Base-by-base conservation (phyloP, 2,329 filamentous ascomycete genomes). In the Septoria linicola region DNA sequence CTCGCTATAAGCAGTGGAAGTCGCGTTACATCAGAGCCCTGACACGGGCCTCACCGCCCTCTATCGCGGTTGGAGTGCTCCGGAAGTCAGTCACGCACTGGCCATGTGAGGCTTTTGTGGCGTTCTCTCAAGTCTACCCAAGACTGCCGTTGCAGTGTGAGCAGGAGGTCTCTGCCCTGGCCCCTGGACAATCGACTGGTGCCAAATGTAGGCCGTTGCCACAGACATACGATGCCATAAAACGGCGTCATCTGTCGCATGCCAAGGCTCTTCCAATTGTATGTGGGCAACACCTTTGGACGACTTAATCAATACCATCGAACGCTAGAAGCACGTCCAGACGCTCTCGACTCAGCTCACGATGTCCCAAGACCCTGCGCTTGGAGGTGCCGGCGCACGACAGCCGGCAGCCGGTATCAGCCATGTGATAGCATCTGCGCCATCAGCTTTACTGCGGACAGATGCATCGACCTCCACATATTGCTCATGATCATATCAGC, bases 71-170 rank as follows among this genome's bases (percentile, higher is more conserved):
- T 37, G 17, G 35, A 19, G 30, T 36, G 35, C 32, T 42, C 14
- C 37, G 41, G 49, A 40, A 14, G 8, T 19, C 20, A 19, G 25
- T 11, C 16, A 19, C 31, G 31, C 19, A 20, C 20, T 37, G 50
- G 42, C 50, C 50, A 43, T 53, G 50, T 43, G 43, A 48, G 50
- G 39, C 31, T 53, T 52, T 53, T 36, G 50, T 53, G 50, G 43
- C 50, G 50, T 53, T 31, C 20, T 19, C 16, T 41, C 31, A 27
- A 19, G 25, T 23, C 10, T n/a, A 47, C 21, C 17, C 21, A 45
- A 30, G 40, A 36, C 32, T 16, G 3, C n/a, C 32, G 4, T 16
- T n/a, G 32, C 32, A n/a, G n/a, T 16, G 14, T 14, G 10, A 36
- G n/a, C n/a, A 36, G 23, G 23, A 27, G 5, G 10, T 27, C 23